phyloP scores from a whole-genome alignment of 169 alveolate species.

The Eimeria sp. region DNA sequence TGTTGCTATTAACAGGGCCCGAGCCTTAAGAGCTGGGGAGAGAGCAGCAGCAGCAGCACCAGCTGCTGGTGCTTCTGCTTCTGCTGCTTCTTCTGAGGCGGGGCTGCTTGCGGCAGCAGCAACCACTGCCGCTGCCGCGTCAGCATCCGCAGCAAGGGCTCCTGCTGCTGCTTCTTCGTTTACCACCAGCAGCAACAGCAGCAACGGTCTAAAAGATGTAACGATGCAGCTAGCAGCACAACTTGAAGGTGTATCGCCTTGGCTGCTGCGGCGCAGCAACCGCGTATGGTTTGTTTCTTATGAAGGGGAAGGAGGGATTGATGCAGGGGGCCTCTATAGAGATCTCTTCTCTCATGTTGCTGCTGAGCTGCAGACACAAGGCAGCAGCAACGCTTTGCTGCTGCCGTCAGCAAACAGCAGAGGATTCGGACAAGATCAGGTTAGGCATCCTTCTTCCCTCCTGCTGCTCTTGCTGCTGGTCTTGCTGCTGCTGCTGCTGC shows the following conservation, averaged over 20 bases:
- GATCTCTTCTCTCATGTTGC: conserved; percentile 91
- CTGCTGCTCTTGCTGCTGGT: background rate
- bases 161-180: background rate
- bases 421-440: conserved; percentile 88
- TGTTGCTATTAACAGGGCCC: conserved; percentile 83
- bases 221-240: conserved; percentile 90
- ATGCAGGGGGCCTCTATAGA: conserved; percentile 96
- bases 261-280: conserved; percentile 86
- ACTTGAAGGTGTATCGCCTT: conserved; percentile 83
- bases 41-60: conserved; percentile 86
- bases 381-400: conserved; percentile 88
- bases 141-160: conserved; percentile 80
- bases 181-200: conserved; percentile 44
- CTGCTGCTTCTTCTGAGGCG: background rate
- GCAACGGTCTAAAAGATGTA: conserved; percentile 90
- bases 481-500: background rate
- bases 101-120: conserved; percentile 60
- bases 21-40: conserved; percentile 83
- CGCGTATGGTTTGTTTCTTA: conserved; percentile 91
- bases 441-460: background rate
- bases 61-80: conserved; percentile 33
- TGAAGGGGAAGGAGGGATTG: conserved; percentile 94
- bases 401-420: conserved; percentile 91
- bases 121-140: background rate
- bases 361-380: conserved; percentile 90